These are phyloP conservation scores for Hemileccinum rubropunctum DNA, from an alignment of 768 basidiomycete species.

Conservation along the genomic window DNA sequence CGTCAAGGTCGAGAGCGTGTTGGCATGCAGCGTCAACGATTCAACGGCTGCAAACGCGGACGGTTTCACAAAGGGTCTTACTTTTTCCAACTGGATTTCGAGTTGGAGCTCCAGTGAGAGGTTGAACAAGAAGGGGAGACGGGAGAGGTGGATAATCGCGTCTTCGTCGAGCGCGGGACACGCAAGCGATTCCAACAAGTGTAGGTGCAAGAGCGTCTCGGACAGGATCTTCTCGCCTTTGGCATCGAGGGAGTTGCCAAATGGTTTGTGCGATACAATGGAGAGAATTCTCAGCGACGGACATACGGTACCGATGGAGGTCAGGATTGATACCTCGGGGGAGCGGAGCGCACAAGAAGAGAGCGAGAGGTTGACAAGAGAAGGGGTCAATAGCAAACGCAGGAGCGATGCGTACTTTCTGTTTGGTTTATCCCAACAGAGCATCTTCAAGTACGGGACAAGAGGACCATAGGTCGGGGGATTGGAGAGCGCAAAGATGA, in stretches of 20 bases:
- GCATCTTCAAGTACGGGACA: conserved; percentile 19
- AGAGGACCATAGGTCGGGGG: conserved; percentile 22
- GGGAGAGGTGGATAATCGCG: conserved; percentile 24
- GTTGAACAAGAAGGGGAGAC: conserved; percentile 11
- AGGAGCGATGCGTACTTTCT: conserved; percentile 19
- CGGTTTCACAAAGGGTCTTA: conserved; percentile 7
- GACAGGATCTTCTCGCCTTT: conserved; percentile 21
- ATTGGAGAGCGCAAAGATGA: conserved; percentile 24
- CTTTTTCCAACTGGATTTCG: conserved; percentile 13
- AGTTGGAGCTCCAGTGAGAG: conserved; percentile 16
- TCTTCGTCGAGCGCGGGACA: conserved; percentile 21
- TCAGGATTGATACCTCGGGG: conserved; percentile 19
- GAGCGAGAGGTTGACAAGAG: conserved; percentile 17
- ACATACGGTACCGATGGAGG: conserved; percentile 19
- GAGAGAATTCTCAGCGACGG: conserved; percentile 16
- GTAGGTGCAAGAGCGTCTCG: conserved; percentile 16
- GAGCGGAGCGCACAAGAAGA: conserved; percentile 5
- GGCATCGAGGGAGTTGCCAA: conserved; percentile 4
- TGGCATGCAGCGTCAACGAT: conserved; percentile 9
- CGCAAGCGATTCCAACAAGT: conserved; percentile 12
- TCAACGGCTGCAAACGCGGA: conserved; percentile 17
- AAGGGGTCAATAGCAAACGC: conserved; percentile 20
- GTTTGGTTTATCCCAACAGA: conserved; percentile 16
- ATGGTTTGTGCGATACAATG: conserved; percentile 1
- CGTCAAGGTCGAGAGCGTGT: conserved; percentile 16